Conservation (phyloP, 2,329 filamentous ascomycete species). For the Pseudogymnoascus sp. region DNA sequence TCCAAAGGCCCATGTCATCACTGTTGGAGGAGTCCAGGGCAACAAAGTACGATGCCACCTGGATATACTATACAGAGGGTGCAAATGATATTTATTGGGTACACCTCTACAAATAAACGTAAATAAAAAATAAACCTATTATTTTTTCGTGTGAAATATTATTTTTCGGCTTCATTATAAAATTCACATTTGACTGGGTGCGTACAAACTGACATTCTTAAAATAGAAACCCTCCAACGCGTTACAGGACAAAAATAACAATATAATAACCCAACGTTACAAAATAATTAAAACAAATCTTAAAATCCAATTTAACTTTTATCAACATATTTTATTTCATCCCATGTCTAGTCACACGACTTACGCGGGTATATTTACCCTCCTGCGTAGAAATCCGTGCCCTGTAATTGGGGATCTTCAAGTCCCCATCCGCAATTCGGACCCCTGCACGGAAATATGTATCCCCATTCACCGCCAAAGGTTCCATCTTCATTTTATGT, state of each 20-base stretch:
- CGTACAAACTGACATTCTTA: neutral
- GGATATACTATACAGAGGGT: neutral
- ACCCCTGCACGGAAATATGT: slow-evolving; percentile 3
- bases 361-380: neutral
- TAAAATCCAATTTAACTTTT: neutral
- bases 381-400: neutral
- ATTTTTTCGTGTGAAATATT: neutral
- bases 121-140: neutral
- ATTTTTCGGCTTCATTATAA: neutral
- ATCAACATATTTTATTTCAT: neutral
- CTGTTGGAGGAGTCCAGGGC: neutral
- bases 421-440: neutral
- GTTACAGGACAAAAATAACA: no score
- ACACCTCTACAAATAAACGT: neutral
- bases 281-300: neutral
- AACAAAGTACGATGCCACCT: neutral
- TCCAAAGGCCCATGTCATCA: neutral
- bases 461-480: neutral
- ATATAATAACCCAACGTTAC: neutral
- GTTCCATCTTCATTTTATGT: slow-evolving; percentile 8
- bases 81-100: neutral
- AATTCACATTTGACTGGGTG: neutral
- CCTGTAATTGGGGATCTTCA: slow-evolving; percentile 5
- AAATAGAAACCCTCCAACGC: neutral
- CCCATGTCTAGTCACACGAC: neutral